A percentile compares a stretch with the other conserved stretches of the same genome.
Evolutionary conservation across 2,329 filamentous ascomycete species (phyloP).

Genomic region (Penicillium sp.): DNA sequence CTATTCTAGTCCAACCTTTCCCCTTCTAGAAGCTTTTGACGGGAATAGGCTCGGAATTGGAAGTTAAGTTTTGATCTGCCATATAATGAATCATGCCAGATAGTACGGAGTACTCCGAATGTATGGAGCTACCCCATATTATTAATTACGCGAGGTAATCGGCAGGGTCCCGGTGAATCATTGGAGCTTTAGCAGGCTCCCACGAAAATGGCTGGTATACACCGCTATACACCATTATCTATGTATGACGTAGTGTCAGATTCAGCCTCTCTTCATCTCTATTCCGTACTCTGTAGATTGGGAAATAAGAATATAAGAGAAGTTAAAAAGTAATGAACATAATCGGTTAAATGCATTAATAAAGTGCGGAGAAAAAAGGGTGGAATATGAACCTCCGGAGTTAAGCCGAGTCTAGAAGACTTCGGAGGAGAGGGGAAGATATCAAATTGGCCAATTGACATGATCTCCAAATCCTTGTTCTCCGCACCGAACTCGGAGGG

Average conservation of each 20-base stretch:
- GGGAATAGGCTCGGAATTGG: not conserved
- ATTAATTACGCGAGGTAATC: not conserved
- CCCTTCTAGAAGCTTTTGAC: not conserved
- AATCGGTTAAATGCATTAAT: not conserved
- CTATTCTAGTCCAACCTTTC: not conserved
- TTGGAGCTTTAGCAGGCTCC: not conserved
- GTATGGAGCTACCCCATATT: not conserved
- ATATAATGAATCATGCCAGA: not conserved
- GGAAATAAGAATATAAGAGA: too few species aligned
- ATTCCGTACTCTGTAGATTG: too few species aligned
- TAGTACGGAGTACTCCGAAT: too few species aligned
- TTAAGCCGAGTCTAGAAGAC: constrained; percentile 16
- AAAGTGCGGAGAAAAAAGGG: constrained; percentile 4
- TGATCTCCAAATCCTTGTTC: constrained; percentile 17
- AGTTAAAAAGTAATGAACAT: too few species aligned
- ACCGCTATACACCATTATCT: too few species aligned
- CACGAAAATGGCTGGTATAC: too few species aligned
- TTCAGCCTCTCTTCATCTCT: too few species aligned
- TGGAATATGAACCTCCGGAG: constrained; percentile 13
- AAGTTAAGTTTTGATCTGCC: too few species aligned
- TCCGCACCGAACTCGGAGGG: constrained; percentile 23
- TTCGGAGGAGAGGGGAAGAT: constrained; percentile 3
- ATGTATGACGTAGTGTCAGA: too few species aligned
- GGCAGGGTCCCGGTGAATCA: not conserved
- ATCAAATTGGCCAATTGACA: constrained; percentile 4